A percentile compares a stretch with the other conserved stretches of the same genome.
Conservation (phyloP, 441 rosid species). For the Croton laevigatus region DNA sequence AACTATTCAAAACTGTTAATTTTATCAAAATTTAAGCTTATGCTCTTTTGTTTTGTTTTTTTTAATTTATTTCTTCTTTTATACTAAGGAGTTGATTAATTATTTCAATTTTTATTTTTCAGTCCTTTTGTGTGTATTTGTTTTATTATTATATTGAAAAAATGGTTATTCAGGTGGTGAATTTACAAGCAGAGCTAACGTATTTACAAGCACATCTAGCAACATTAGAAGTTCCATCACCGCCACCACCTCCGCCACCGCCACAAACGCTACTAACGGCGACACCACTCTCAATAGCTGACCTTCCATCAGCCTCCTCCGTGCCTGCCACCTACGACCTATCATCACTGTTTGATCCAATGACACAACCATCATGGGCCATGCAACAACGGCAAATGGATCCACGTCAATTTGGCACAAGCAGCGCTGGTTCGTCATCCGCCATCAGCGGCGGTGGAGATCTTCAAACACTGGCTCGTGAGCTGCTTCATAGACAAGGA, state of each 20-base stretch:
- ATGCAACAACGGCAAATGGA: conserved; percentile 66
- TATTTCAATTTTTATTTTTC: no score
- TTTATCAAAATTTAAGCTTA: no score
- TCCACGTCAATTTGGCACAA: conserved; percentile 40
- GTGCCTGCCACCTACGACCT: conserved; percentile 49
- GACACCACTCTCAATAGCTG: conserved; percentile 55
- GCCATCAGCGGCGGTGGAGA: conserved; percentile 46
- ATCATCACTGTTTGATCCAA: conserved; percentile 61
- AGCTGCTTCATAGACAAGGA: conserved; percentile 51
- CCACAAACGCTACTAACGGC: conserved; percentile 31
- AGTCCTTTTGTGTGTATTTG: no score
- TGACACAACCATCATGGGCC: conserved; percentile 54
- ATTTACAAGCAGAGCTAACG: conserved; percentile 79
- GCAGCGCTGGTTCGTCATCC: conserved; percentile 32
- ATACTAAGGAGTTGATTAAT: no score
- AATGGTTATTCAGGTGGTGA: conserved; percentile 75
- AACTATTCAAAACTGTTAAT: no score
- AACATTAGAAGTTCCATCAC: conserved; percentile 63
- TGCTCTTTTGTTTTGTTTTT: no score
- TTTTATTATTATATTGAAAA: no score
- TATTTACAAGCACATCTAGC: conserved; percentile 81
- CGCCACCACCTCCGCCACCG: conserved; percentile 48
- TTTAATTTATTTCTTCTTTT: no score
- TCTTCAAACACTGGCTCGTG: conserved; percentile 64
- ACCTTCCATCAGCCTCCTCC: conserved; percentile 58